Percentiles rank a stretch among this genome's conserved stretches.
Conservation (phyloP, 331 rosid genomes). For the Pyrus hybrid region DNA sequence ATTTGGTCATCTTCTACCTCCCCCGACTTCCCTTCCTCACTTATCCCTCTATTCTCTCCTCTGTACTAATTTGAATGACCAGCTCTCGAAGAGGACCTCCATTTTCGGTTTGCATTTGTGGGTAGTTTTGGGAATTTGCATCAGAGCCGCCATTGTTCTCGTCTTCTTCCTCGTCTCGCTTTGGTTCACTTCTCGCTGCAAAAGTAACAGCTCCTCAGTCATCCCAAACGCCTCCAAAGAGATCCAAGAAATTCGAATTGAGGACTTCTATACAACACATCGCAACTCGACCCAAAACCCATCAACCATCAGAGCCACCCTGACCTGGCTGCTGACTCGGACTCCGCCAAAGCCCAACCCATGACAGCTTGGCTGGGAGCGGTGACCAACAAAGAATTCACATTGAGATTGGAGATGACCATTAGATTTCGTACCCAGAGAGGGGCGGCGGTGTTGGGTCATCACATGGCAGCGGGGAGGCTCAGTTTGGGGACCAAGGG, state of each 20-base stretch:
- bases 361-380: slow-evolving; percentile 15
- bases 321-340: slow-evolving; percentile 31
- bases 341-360: slow-evolving; percentile 26
- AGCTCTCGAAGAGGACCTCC: slow-evolving; percentile 49
- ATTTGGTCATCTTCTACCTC: too few relatives aligned
- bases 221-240: slow-evolving; percentile 55
- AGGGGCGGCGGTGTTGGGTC: slow-evolving; percentile 38
- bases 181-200: slow-evolving; percentile 47
- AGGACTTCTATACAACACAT: slow-evolving; percentile 24
- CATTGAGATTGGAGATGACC: slow-evolving; percentile 59
- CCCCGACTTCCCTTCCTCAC: too few relatives aligned
- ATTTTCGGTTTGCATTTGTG: slow-evolving; percentile 46
- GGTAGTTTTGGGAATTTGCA: slow-evolving; percentile 56
- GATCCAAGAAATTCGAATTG: slow-evolving; percentile 57
- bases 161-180: slow-evolving; percentile 47
- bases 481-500: slow-evolving; percentile 44
- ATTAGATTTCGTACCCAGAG: slow-evolving; percentile 58
- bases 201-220: slow-evolving; percentile 20
- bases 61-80: slow-evolving; percentile 44
- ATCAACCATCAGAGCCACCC: slow-evolving; percentile 7
- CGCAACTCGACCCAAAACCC: slow-evolving; percentile 20
- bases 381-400: slow-evolving; percentile 33
- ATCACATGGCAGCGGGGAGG: slow-evolving; percentile 45
- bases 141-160: slow-evolving; percentile 54
- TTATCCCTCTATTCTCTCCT: too few relatives aligned